Conservation (phyloP, 306 rosid species). For the Inga leiocalycina region DNA sequence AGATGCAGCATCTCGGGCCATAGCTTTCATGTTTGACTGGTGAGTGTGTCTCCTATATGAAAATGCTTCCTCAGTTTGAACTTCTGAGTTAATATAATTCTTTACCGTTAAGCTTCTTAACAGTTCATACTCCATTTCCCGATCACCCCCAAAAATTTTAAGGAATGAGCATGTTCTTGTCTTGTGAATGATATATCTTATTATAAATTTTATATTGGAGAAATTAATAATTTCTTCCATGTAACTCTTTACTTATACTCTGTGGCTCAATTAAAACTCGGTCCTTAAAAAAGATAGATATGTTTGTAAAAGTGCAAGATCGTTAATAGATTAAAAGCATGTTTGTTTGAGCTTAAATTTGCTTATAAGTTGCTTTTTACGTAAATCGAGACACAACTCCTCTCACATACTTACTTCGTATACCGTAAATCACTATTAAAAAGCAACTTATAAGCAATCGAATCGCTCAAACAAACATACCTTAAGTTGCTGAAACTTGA, state of each 20-base stretch:
- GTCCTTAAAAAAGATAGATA: background rate
- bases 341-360: too few relatives aligned
- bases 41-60: background rate
- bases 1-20: slow-evolving; percentile 13
- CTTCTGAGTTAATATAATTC: background rate
- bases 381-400: too few relatives aligned
- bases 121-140: background rate
- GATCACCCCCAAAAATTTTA: background rate
- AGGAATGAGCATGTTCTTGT: background rate
- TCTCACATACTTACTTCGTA: too few relatives aligned
- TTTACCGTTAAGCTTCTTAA: background rate
- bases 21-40: slow-evolving; percentile 7
- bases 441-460: too few relatives aligned
- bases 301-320: background rate
- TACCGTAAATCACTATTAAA: too few relatives aligned
- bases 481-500: background rate
- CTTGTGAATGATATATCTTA: too few relatives aligned
- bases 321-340: background rate
- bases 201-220: too few relatives aligned
- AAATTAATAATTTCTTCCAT: background rate
- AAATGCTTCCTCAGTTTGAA: background rate
- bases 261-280: background rate
- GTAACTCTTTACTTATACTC: background rate
- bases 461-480: too few relatives aligned
- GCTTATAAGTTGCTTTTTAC: too few relatives aligned